Evolutionary conservation across 1,284 basidiomycete genomes (phyloP).

Genomic region (Takashimella koratensis): DNA sequence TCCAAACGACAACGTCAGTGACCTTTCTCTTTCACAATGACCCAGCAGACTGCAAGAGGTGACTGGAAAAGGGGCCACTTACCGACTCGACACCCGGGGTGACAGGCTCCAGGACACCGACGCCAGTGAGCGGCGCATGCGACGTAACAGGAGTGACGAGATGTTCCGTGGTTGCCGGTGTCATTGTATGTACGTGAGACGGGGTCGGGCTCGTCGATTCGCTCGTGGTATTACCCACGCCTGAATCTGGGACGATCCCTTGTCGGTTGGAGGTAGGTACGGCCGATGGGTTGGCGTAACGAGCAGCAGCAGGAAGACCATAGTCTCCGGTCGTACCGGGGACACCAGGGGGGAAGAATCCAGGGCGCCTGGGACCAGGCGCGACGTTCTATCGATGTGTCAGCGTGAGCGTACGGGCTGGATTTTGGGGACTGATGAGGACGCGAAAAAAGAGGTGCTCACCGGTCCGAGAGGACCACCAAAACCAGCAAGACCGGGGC

Average conservation of each 20-base stretch:
- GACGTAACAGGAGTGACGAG: constrained; percentile 26
- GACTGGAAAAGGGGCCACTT: constrained; percentile 5
- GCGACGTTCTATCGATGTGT: constrained; percentile 26
- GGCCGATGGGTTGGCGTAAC: constrained; percentile 20
- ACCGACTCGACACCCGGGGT: background rate
- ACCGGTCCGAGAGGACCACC: constrained; percentile 45
- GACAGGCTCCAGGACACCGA: background rate
- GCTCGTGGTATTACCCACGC: constrained; percentile 32
- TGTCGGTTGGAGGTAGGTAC: background rate
- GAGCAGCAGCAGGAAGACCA: constrained; percentile 37
- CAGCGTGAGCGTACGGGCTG: constrained; percentile 1
- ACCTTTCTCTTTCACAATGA: no score
- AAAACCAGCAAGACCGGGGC: constrained; percentile 40
- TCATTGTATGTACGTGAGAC: background rate
- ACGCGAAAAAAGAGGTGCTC: background rate
- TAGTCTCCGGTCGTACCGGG: constrained; percentile 31
- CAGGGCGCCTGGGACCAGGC: constrained; percentile 33
- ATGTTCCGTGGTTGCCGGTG: constrained; percentile 20
- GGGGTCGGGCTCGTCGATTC: constrained; percentile 24
- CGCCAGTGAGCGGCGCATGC: background rate
- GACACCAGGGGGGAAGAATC: constrained; percentile 37
- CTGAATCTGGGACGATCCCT: constrained; percentile 21
- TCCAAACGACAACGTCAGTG: no score
- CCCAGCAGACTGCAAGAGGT: background rate
- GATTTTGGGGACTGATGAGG: background rate